phyloP scores from a whole-genome alignment of 306 rosid species.

The Vicia villosa region DNA sequence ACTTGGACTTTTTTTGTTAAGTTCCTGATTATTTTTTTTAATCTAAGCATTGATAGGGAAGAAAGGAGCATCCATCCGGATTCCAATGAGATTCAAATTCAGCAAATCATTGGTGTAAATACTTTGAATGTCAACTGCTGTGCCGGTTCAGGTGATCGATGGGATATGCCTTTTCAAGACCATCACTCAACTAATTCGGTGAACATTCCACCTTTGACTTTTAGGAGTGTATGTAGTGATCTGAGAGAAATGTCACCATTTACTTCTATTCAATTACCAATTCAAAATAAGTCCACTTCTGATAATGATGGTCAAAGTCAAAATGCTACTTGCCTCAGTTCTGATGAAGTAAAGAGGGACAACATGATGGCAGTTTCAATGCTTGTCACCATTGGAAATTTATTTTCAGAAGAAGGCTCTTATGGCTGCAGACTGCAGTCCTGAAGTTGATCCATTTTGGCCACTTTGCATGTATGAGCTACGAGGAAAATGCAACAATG shows the following conservation, averaged over 20 bases:
- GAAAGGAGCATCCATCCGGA: slow-evolving; percentile 44
- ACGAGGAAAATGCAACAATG: no score
- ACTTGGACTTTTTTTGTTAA: no score
- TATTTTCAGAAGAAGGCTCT: slow-evolving; percentile 60
- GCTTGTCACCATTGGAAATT: slow-evolving; percentile 43
- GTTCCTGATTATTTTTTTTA: no score
- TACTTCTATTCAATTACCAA: slow-evolving; percentile 42
- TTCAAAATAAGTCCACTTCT: slow-evolving; percentile 35
- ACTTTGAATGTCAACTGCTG: no score
- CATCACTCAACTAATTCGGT: slow-evolving; percentile 34
- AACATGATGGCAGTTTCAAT: slow-evolving; percentile 37
- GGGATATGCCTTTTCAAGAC: no score
- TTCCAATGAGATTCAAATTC: slow-evolving; percentile 49
- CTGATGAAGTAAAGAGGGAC: slow-evolving; percentile 41
- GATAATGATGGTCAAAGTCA: slow-evolving; percentile 37
- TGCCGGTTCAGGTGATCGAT: slow-evolving; percentile 50
- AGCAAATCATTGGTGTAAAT: slow-evolving; percentile 39
- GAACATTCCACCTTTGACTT: slow-evolving; percentile 42
- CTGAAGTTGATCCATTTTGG: slow-evolving; percentile 81
- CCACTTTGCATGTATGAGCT: slow-evolving; percentile 97
- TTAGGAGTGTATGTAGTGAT: slow-evolving; percentile 67
- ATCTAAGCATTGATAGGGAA: slow-evolving; percentile 40
- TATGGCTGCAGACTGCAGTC: no score
- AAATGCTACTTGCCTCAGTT: slow-evolving; percentile 40
- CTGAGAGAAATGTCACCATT: no score